These are phyloP conservation scores for Mucor velutinosus DNA, from an alignment of 371 early-diverging fungal species.

Conservation along the genomic window DNA sequence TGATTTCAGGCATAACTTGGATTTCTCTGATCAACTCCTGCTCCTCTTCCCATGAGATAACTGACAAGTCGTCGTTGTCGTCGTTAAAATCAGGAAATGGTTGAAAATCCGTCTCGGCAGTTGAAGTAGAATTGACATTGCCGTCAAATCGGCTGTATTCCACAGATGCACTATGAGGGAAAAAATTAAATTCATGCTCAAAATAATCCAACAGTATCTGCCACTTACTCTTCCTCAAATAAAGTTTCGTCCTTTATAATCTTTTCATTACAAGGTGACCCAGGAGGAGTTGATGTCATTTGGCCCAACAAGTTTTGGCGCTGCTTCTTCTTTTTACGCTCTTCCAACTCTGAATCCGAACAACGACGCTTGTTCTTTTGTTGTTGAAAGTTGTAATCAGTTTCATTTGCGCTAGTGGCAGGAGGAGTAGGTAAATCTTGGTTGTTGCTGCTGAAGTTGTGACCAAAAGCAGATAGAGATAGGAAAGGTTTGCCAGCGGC, in stretches of 20 bases:
- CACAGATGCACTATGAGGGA: conserved; percentile 8
- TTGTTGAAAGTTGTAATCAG: conserved; percentile 6
- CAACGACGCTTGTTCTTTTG: conserved; percentile 22
- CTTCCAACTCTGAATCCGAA: conserved; percentile 27
- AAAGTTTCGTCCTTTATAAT: conserved; percentile 6
- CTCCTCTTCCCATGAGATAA: conserved; percentile 11
- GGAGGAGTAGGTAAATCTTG: conserved; percentile 16
- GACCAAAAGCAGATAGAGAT: conserved; percentile 2
- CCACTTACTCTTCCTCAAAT: conserved; percentile 14
- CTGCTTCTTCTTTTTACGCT: conserved; percentile 20
- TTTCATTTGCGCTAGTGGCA: background rate
- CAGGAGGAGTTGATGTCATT: conserved; percentile 3
- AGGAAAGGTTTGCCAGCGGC: background rate
- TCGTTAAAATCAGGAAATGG: background rate
- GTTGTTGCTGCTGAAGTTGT: background rate
- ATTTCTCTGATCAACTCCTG: background rate
- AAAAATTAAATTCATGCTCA: background rate
- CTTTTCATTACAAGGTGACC: background rate
- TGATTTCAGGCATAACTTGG: background rate
- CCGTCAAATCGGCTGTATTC: conserved; percentile 10
- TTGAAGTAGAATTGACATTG: background rate
- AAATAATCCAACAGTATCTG: background rate
- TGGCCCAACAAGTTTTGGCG: conserved; percentile 3
- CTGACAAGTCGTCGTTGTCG: conserved; percentile 11
- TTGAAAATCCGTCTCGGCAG: conserved; percentile 8